Evolutionary conservation across 495 filamentous ascomycete species (phyloP).

Genomic region (Penicillium longicatenatum): DNA sequence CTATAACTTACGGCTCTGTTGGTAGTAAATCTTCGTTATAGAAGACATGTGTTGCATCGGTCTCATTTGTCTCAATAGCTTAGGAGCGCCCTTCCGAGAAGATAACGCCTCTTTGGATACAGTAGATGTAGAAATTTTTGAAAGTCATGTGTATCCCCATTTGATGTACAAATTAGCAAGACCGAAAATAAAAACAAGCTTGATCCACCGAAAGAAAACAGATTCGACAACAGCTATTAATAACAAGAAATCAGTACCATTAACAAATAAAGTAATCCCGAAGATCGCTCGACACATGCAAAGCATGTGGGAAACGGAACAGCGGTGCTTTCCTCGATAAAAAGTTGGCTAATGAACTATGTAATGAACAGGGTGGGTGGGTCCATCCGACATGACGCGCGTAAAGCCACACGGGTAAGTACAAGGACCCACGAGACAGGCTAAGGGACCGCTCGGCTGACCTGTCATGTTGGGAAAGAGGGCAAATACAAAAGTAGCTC

Average conservation of each 20-base stretch:
- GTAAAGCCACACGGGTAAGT: background rate
- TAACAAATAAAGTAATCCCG: background rate
- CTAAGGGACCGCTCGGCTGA: background rate
- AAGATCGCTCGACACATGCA: background rate
- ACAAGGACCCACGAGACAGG: background rate
- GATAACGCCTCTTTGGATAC: too few species aligned
- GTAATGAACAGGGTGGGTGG: background rate
- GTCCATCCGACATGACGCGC: background rate
- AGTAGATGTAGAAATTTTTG: too few species aligned
- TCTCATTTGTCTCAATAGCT: too few species aligned
- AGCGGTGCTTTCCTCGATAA: background rate
- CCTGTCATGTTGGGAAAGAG: background rate
- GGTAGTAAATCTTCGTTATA: too few species aligned
- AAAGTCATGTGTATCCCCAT: background rate
- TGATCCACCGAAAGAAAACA: background rate
- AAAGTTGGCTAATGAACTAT: background rate
- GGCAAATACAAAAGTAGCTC: constrained; percentile 2
- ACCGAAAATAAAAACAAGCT: background rate
- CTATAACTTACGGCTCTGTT: too few species aligned
- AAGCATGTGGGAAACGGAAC: background rate
- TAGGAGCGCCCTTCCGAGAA: too few species aligned
- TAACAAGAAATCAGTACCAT: background rate
- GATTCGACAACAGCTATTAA: background rate
- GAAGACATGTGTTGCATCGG: too few species aligned
- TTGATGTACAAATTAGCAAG: constrained; percentile 6